Evolutionary conservation across 2,329 filamentous ascomycete genomes (phyloP).

Genomic region (Zymoseptoria tritici): DNA sequence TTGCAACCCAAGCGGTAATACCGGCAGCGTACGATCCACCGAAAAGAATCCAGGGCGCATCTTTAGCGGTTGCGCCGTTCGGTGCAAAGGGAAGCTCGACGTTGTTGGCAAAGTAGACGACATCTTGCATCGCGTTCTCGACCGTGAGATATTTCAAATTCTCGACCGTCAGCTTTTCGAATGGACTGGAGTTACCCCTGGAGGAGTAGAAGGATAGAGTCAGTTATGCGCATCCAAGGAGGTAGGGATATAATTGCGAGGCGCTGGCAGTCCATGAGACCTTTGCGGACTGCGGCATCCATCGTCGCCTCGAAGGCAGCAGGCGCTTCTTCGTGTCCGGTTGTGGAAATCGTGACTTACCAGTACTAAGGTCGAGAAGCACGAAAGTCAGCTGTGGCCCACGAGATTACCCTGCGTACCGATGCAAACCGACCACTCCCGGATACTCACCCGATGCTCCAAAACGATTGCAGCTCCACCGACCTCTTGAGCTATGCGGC

Average conservation of each 20-base stretch:
- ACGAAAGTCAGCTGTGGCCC: too few species aligned
- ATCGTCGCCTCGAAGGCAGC: too few species aligned
- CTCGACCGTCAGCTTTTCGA: constrained; percentile 42
- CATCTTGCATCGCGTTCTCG: constrained; percentile 47
- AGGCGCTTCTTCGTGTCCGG: too few species aligned
- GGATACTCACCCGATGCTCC: constrained; percentile 41
- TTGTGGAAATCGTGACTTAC: neutral
- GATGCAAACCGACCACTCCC: too few species aligned
- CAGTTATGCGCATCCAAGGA: too few species aligned
- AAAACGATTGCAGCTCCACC: constrained; percentile 49
- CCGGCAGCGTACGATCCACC: constrained; percentile 53
- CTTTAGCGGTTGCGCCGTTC: constrained; percentile 17
- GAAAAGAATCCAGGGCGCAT: constrained; percentile 11
- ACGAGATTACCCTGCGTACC: too few species aligned
- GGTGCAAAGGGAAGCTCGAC: constrained; percentile 48
- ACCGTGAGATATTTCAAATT: constrained; percentile 50
- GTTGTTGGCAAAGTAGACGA: constrained; percentile 48
- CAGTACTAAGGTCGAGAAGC: constrained; percentile 27
- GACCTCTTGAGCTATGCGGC: constrained; percentile 45
- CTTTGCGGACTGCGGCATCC: too few species aligned
- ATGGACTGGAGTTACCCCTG: constrained; percentile 52
- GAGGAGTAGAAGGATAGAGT: too few species aligned
- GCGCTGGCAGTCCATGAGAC: neutral
- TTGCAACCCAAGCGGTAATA: constrained; percentile 49
- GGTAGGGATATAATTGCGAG: too few species aligned